phyloP scores from a whole-genome alignment of 345 rosid species.

The Salix viminalis region DNA sequence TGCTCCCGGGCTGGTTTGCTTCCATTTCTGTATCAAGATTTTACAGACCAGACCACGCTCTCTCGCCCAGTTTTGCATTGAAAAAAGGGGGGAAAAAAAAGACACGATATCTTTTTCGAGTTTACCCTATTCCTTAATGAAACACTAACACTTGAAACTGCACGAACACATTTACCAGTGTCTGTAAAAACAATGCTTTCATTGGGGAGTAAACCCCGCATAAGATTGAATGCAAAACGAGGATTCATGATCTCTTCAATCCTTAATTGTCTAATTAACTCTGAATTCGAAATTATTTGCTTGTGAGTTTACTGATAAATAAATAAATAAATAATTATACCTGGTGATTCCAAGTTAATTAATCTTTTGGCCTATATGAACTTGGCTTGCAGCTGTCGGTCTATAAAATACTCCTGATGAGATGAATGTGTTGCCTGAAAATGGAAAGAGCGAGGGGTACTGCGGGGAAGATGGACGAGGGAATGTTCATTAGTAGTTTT shows the following conservation, averaged over 20 bases:
- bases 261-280: neutral
- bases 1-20: too few relatives aligned
- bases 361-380: neutral
- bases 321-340: too few relatives aligned
- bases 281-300: neutral
- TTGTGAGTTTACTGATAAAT: too few relatives aligned
- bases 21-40: too few relatives aligned
- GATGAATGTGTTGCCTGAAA: too few relatives aligned
- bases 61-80: too few relatives aligned
- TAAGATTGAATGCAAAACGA: neutral
- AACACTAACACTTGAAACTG: neutral
- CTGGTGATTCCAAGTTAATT: too few relatives aligned
- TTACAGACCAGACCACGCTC: too few relatives aligned
- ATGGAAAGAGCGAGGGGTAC: neutral
- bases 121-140: neutral
- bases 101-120: neutral
- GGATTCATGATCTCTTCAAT: neutral
- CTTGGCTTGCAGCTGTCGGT: slow-evolving; percentile 3
- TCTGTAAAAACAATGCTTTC: neutral
- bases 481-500: neutral
- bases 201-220: neutral
- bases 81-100: too few relatives aligned
- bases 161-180: neutral
- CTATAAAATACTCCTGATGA: neutral
- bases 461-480: neutral